Evolutionary conservation across 352 stramenopile species (phyloP), one percentile per base, ranked within the genome.

Genomic region (Phytopythium helicoides): DNA sequence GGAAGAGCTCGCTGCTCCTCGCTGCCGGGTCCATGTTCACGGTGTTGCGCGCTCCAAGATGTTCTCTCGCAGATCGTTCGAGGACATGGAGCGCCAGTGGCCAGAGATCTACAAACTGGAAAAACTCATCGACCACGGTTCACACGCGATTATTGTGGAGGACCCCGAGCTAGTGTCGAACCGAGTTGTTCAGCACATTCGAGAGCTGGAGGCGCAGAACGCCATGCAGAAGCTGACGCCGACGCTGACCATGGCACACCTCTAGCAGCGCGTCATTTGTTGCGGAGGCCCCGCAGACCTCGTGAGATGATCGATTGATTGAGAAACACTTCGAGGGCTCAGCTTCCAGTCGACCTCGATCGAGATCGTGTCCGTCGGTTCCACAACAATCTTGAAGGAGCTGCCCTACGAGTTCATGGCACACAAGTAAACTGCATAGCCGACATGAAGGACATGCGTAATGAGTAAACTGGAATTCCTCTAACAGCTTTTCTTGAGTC

Each of bases 71-170:
- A 22, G 57, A 26, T 41, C 22, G 36, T 57, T 59, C 8, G 42
- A 60, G 10, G n/a, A 14, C 12, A 33, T 76, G 22, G 40, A 48
- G 0, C 16, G 21, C 2, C 19, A 31, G 12, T 39, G 66, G 22
- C 66, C 66, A n/a, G 22, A 64, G 7, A 40, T 58, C 2, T 76
- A 76, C 41, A 34, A 38, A 6, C 38, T 70, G 25, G 51, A 12
- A 10, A 23, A 34, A 1, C 41, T 56, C 6, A 54, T 76, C 6
- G 37, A 31, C 0, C 56, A 66, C 9, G 51, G 44, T 5, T 60
- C 52, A 2, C 66, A 76, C 38, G 19, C 49, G 47, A 64, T 76
- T 25, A 46, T 70, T 11, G 37, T 73, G 22, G 62, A 73, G 39
- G 60, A 76, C 19, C 52, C 61, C 3, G 59, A 58, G 9, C 45